phyloP scores from a whole-genome alignment of 805 yeast genomes.

The Candida quercuum region DNA sequence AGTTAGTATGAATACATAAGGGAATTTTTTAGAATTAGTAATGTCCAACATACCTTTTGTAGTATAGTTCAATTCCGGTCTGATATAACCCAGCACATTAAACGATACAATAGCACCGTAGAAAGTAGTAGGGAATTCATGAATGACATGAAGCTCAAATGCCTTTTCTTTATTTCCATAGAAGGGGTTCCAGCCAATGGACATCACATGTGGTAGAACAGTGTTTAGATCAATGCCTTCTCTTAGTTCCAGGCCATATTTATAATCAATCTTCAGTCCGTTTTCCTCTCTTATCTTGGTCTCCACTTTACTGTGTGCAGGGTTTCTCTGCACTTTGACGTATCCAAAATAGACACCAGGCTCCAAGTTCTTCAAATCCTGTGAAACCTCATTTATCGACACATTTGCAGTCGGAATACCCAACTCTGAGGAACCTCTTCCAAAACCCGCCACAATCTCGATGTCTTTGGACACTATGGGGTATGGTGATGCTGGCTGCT shows the following conservation, averaged over 20 bases:
- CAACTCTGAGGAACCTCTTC: constrained; percentile 88
- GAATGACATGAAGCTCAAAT: constrained; percentile 83
- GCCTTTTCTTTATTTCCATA: constrained; percentile 75
- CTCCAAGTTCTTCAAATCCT: constrained; percentile 35
- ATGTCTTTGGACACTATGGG: constrained; percentile 45
- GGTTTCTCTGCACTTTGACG: constrained; percentile 32
- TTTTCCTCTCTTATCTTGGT: constrained; percentile 20
- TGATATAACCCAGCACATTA: constrained; percentile 76
- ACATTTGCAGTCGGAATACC: constrained; percentile 97
- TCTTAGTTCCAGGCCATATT: constrained; percentile 50
- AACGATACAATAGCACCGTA: constrained; percentile 78
- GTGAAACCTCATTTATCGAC: constrained; percentile 43
- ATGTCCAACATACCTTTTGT: constrained; percentile 39
- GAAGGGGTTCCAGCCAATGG: constrained; percentile 94
- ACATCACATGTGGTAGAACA: constrained; percentile 84
- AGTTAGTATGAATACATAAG: no score
- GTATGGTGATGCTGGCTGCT: constrained; percentile 35
- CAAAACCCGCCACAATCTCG: constrained; percentile 75
- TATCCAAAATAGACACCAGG: constrained; percentile 93
- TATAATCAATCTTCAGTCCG: constrained; percentile 44
- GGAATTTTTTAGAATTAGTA: background rate
- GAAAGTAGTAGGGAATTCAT: constrained; percentile 59
- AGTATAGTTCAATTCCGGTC: constrained; percentile 87
- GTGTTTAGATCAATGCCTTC: constrained; percentile 33
- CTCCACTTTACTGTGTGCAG: background rate